Evolutionary conservation across 352 stramenopile genomes (phyloP), one percentile per base, ranked within the genome.

Genomic region (Globisporangium nunn): DNA sequence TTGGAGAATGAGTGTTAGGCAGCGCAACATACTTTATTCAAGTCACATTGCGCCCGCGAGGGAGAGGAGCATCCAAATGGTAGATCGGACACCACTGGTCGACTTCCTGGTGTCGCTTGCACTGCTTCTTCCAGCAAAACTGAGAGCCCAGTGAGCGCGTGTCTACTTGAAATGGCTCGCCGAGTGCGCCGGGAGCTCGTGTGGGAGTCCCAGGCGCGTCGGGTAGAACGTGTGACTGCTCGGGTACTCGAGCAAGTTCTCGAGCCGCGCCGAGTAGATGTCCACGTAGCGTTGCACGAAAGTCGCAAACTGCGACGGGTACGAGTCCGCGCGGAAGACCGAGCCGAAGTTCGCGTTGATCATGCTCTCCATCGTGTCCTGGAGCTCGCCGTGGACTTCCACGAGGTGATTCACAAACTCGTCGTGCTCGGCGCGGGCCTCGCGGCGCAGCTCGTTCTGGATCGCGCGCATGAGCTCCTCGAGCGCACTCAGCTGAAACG

Each of bases 261-360:
- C 81, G 44, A 94, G 70, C 1, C 83, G 72, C n/a, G 76, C 82
- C 37, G 81, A 91, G 74, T 95, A 96, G 33, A 96, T 80, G 61
- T 96, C 87, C 10, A 93, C 85, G 61, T 96, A 93, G 39, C 87
- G 75, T 59, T 90, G 81, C 56, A 93, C 78, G 59, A 79, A 88
- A 62, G 91, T 95, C 6, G 85, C 81, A 59, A 94, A 96, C 51
- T 95, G 74, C 28, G 83, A 92, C 14, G 87, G 83, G 59, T 95
- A 88, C 48, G 79, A 80, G 51, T 87, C 79, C 23, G 79, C 84
- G 45, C 85, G 71, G 67, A 96, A 96, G 18, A 96, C 84, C 1
- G 82, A 94, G 50, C 87, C 87, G 62, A 96, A 96, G 66, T 91
- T 92, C 35, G 61, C 64, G 68, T 95, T 94, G 71, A 94, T 84